Evolutionary conservation across 177 flowering plant genomes (phyloP), one percentile per base, ranked within the genome.

Genomic region (Tripterygium wilfordii): DNA sequence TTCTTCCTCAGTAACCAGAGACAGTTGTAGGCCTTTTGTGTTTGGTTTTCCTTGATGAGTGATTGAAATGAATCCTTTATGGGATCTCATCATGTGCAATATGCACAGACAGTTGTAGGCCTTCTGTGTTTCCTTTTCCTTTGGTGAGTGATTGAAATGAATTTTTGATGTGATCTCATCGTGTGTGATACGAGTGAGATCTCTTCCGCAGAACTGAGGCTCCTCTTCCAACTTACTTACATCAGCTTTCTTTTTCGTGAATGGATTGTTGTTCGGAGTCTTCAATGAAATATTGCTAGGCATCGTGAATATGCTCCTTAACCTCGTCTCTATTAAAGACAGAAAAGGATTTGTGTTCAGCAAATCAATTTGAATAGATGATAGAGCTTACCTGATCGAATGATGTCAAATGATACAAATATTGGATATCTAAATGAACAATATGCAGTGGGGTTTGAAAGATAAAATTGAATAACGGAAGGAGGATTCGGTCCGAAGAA

Each of bases 401-500:
- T n/a, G 18, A 3, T 32, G 14, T 12, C 14, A n/a, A 12, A 36
- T 36, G 40, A 22, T 38, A 38, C 18, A 38, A n/a, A 38, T 1
- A n/a, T n/a, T n/a, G n/a, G n/a, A n/a, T n/a, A n/a, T n/a, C n/a
- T n/a, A n/a, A n/a, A n/a, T n/a, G n/a, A n/a, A n/a, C n/a, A n/a
- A n/a, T n/a, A n/a, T n/a, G n/a, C n/a, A 30, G 33, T 12, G 12
- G 12, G 7, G 8, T 30, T 30, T 6, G 33, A 12, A 30, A 6
- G 33, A 30, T 6, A 30, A 42, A 42, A 12, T 6, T 23, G 45
- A 15, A 25, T 10, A 25, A 12, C 10, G 2, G 24, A 38, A 25
- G 6, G 4, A 75, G 85, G 89, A 84, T 88, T 85, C 90, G 85
- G 90, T 45, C 96, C 96, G 23, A 88, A 73, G 60, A 82, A 85